Base-by-base conservation (phyloP, 495 filamentous ascomycete genomes). In the Aspergillus homomorphus region DNA sequence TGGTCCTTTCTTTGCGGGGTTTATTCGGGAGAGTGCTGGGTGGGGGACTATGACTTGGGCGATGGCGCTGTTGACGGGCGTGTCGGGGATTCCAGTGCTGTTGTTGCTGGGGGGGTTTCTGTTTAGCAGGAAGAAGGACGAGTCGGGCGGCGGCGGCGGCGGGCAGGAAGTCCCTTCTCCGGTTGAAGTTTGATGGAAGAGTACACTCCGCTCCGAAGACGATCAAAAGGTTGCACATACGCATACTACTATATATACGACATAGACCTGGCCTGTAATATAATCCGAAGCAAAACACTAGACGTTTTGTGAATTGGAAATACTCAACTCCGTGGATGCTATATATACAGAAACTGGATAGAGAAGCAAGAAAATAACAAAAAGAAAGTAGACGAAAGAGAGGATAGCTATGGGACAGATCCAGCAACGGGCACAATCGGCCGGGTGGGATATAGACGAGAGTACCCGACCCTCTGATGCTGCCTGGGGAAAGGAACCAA, bases 1-100 rank as follows among this genome's bases (percentile, higher is more conserved):
- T n/a, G 84, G 85, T 6, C 82, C 85, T 56, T 71, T 86, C 38
- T 81, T 79, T 73, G 82, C 81, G 8, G 86, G 85, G 0, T 84
- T 82, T 50, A 70, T 89, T 18, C 69, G 78, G 19, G 72, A 80
- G 16, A 67, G 66, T 14, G 76, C 76, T 16, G 85, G 84, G 8
- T 89, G 86, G 86, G 76, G 73, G 0, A 82, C 80, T 0, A 77
- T 84, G 67, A 44, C 67, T 2, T 73, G 67, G 70, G 67, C 62
- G 8, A 3, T 73, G 43, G 64, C 64, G 1, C 26, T 73, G 45
- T 24, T 73, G 38, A 57, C 63, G 15, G 70, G 66, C 1, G 51
- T 65, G 16, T 67, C 68, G 4, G 59, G 51, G 4, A n/a, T 73
- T 45, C 70, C 70, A n/a, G 58, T 71, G 4, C 22, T 71, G 42